These are phyloP conservation scores for Tylopilus sp. DNA, from an alignment of 1,284 basidiomycete species.

Conservation along the genomic window DNA sequence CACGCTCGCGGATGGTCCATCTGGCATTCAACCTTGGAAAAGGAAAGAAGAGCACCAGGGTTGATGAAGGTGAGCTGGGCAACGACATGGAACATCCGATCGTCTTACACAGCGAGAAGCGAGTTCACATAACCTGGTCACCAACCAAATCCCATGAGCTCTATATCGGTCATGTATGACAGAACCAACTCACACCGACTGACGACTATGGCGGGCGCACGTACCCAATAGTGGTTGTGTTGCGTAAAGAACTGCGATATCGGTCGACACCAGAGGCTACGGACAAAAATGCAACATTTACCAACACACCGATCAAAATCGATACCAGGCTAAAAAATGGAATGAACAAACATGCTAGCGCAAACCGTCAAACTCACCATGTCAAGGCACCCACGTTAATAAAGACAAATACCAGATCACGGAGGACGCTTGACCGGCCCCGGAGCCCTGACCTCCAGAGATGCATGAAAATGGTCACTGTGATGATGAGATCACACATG, in stretches of 20 bases:
- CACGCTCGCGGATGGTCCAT: conserved; percentile 10
- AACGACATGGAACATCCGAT: no score
- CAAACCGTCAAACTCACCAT: background rate
- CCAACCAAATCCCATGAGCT: background rate
- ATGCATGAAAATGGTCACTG: conserved; percentile 8
- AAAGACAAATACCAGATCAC: conserved; percentile 11
- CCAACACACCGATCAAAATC: conserved; percentile 5
- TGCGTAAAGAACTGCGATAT: conserved; percentile 7
- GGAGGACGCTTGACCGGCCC: background rate
- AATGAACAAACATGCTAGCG: background rate
- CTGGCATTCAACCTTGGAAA: conserved; percentile 9
- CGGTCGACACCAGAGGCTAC: background rate
- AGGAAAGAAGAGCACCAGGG: no score
- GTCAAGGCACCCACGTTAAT: conserved; percentile 16
- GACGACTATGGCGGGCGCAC: conserved; percentile 4
- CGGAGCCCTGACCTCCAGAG: conserved; percentile 15
- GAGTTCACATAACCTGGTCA: conserved; percentile 15
- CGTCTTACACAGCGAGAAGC: conserved; percentile 12
- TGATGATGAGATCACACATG: conserved; percentile 15
- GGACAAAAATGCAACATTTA: background rate
- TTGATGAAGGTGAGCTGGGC: background rate
- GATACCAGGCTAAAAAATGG: conserved; percentile 8
- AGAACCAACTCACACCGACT: conserved; percentile 9
- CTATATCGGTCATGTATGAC: background rate
- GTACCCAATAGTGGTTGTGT: conserved; percentile 8